Percentiles rank a stretch among this genome's conserved stretches.
phyloP scores from a whole-genome alignment of 352 stramenopile genomes.

The Globisporangium viniferum region DNA sequence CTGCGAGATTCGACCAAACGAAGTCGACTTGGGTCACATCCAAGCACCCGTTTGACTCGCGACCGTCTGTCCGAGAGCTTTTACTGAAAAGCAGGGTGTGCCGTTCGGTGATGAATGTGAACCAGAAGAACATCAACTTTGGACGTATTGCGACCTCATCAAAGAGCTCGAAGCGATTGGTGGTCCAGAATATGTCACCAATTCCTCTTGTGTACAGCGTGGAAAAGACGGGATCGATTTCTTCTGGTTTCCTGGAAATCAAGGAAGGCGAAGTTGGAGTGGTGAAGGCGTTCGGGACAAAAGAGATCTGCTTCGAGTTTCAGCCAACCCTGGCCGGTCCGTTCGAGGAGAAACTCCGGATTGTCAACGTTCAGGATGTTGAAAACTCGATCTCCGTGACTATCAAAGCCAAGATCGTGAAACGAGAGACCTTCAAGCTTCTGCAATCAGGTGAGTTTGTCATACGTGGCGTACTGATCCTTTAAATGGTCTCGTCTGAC shows the following conservation, averaged over 20 bases:
- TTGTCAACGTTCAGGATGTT: slow-evolving; percentile 87
- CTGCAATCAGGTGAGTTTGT: slow-evolving; percentile 72
- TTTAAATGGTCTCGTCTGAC: background rate
- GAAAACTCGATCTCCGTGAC: slow-evolving; percentile 86
- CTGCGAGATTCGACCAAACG: slow-evolving; percentile 49
- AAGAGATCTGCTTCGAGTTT: slow-evolving; percentile 89
- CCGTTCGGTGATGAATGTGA: slow-evolving; percentile 87
- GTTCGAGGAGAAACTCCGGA: slow-evolving; percentile 89
- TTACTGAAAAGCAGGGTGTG: slow-evolving; percentile 83
- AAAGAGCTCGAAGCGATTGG: slow-evolving; percentile 82
- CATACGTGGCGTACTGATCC: background rate
- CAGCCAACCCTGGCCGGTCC: slow-evolving; percentile 79
- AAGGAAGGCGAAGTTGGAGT: slow-evolving; percentile 86
- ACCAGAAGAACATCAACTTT: slow-evolving; percentile 93
- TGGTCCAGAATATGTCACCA: slow-evolving; percentile 87
- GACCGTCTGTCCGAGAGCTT: slow-evolving; percentile 75
- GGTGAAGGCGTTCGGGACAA: slow-evolving; percentile 84
- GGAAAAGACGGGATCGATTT: slow-evolving; percentile 90
- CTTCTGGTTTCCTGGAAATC: slow-evolving; percentile 85
- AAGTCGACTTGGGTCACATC: slow-evolving; percentile 63
- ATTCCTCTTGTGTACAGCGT: slow-evolving; percentile 84
- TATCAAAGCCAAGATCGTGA: slow-evolving; percentile 89
- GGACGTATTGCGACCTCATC: slow-evolving; percentile 81
- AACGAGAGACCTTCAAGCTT: slow-evolving; percentile 88
- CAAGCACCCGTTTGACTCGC: slow-evolving; percentile 81